phyloP scores from a whole-genome alignment of 805 yeast genomes.

The Lachancea nothofagi region DNA sequence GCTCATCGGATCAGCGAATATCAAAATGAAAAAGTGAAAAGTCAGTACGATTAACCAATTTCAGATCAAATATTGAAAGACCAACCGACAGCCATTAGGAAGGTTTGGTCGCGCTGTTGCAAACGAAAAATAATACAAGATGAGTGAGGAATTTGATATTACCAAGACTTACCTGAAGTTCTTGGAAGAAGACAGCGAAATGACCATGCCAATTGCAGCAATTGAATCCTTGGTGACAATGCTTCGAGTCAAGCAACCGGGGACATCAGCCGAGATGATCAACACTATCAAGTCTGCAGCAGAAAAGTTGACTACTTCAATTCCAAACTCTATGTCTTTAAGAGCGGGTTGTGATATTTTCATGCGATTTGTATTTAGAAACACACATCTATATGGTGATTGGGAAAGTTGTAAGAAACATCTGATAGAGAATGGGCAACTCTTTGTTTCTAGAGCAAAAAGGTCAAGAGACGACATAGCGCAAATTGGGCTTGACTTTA shows the following conservation, averaged over 20 bases:
- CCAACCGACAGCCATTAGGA: no score
- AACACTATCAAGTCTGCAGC: constrained; percentile 74
- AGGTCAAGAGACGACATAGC: constrained; percentile 86
- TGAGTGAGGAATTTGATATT: constrained; percentile 61
- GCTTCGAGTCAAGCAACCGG: constrained; percentile 75
- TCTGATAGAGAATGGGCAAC: constrained; percentile 86
- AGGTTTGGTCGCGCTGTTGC: no score
- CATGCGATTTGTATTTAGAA: constrained; percentile 86
- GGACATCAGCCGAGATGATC: constrained; percentile 90
- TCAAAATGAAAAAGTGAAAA: no score
- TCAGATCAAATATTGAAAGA: no score
- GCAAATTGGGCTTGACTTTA: constrained; percentile 78
- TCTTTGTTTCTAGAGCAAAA: constrained; percentile 87
- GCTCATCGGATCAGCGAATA: no score
- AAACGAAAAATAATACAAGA: no score
- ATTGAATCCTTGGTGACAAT: constrained; percentile 89
- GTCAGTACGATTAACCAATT: no score
- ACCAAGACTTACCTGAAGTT: constrained; percentile 73
- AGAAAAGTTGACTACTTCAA: constrained; percentile 63
- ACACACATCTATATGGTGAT: constrained; percentile 76
- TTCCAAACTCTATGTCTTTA: constrained; percentile 85
- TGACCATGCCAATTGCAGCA: constrained; percentile 99
- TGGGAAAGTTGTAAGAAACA: constrained; percentile 92
- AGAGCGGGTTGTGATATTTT: constrained; percentile 98
- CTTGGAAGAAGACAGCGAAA: constrained; percentile 84